phyloP scores from a whole-genome alignment of 2,329 filamentous ascomycete species.

The Coniochaeta hoffmannii region DNA sequence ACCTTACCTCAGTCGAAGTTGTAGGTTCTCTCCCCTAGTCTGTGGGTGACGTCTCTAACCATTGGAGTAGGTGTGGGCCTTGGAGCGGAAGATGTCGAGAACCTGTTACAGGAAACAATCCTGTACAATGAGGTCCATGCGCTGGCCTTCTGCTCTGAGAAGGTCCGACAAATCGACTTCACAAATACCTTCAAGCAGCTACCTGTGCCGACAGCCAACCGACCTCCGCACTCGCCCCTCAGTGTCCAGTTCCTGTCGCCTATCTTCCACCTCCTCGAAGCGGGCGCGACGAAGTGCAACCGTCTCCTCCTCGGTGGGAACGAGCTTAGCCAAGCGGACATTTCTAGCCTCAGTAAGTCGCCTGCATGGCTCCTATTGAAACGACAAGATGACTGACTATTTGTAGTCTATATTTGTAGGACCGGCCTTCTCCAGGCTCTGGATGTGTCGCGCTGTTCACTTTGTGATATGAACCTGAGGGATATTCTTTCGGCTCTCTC shows the following conservation, averaged over 20 bases:
- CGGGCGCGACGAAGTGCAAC: constrained; percentile 39
- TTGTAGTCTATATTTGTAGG: constrained; percentile 19
- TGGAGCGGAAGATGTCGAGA: constrained; percentile 38
- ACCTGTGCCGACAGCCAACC: constrained; percentile 7
- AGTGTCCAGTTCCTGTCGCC: constrained; percentile 26
- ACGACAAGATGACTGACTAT: constrained; percentile 7
- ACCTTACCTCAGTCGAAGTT: constrained; percentile 44
- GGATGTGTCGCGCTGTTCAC: constrained; percentile 42
- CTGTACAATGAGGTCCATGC: constrained; percentile 51
- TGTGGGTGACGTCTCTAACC: not conserved
- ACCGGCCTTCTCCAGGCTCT: constrained; percentile 33
- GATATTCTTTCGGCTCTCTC: constrained; percentile 40
- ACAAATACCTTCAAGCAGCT: constrained; percentile 30
- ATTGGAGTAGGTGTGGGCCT: constrained; percentile 33
- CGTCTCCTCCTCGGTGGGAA: constrained; percentile 45
- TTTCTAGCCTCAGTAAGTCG: constrained; percentile 39
- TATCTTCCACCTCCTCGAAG: constrained; percentile 35
- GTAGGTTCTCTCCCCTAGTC: constrained; percentile 21
- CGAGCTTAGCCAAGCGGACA: constrained; percentile 34
- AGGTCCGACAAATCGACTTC: constrained; percentile 46
- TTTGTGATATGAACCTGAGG: constrained; percentile 40
- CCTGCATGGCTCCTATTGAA: not conserved
- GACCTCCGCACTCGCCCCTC: not conserved
- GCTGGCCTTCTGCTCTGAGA: constrained; percentile 47
- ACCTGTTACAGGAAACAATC: constrained; percentile 40